These are phyloP conservation scores for Sisymbrium irio DNA, from an alignment of 345 rosid species.

Conservation along the genomic window DNA sequence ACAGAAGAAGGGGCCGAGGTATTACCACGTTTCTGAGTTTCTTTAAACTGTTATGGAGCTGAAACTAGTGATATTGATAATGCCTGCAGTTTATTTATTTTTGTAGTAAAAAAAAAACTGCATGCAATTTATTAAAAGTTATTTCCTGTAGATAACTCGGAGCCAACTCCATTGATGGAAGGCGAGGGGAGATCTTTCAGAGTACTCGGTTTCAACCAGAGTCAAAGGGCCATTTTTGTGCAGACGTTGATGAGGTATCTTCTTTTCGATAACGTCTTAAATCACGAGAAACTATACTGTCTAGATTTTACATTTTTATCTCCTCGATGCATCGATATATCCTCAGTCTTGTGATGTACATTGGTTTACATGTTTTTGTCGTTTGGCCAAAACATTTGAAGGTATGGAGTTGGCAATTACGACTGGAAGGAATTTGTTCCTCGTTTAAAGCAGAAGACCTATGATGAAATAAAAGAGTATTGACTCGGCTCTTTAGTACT, in stretches of 20 bases:
- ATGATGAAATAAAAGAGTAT: slow-evolving; percentile 82
- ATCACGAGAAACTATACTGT: background rate
- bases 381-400: slow-evolving; percentile 33
- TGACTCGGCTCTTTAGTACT: slow-evolving; percentile 23
- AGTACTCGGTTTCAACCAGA: slow-evolving; percentile 91
- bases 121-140: slow-evolving; percentile 20
- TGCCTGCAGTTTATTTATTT: slow-evolving; percentile 3
- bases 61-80: background rate
- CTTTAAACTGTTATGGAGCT: background rate
- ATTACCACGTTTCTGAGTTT: slow-evolving; percentile 17
- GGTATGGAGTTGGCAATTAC: slow-evolving; percentile 86
- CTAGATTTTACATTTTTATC: background rate
- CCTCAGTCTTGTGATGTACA: background rate
- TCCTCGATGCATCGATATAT: background rate
- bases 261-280: background rate
- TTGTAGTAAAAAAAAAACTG: too few relatives aligned
- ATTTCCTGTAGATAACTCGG: slow-evolving; percentile 56
- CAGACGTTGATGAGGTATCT: slow-evolving; percentile 89
- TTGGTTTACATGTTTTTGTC: slow-evolving; percentile 3
- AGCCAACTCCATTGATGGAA: slow-evolving; percentile 94
- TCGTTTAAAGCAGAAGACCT: slow-evolving; percentile 91
- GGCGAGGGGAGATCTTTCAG: slow-evolving; percentile 96
- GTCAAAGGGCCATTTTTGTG: slow-evolving; percentile 91
- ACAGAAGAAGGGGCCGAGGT: slow-evolving; percentile 83
- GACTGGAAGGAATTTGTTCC: slow-evolving; percentile 88